Percentiles rank a stretch among this genome's conserved stretches.
Evolutionary conservation across 2,329 filamentous ascomycete genomes (phyloP).

Genomic region (Penicillium brevicompactum): DNA sequence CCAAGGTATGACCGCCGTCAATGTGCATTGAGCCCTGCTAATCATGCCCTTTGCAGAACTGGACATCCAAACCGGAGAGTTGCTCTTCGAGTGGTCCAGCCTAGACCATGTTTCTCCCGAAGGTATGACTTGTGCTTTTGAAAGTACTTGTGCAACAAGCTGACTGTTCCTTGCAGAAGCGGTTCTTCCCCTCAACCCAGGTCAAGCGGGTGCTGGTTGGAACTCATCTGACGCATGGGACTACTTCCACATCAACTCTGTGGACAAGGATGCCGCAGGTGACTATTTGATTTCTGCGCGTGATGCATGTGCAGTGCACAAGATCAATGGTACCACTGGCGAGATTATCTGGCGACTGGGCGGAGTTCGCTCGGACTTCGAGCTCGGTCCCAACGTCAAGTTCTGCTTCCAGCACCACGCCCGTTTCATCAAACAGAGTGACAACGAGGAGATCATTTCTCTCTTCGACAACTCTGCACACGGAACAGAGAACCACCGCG

Average conservation of each 20-base stretch:
- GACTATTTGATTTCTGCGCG: slow-evolving; percentile 54
- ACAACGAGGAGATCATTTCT: slow-evolving; percentile 53
- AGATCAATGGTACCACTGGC: slow-evolving; percentile 49
- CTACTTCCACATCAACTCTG: slow-evolving; percentile 54
- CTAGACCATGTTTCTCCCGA: slow-evolving; percentile 58
- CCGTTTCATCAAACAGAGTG: slow-evolving; percentile 49
- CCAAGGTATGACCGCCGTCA: slow-evolving; percentile 47
- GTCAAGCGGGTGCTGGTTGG: slow-evolving; percentile 43
- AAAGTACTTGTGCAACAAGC: not conserved
- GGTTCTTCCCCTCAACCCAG: slow-evolving; percentile 50
- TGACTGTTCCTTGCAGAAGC: slow-evolving; percentile 40
- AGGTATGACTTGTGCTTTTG: slow-evolving; percentile 38
- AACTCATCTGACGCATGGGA: slow-evolving; percentile 50
- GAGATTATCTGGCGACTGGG: slow-evolving; percentile 53
- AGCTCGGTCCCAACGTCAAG: slow-evolving; percentile 44
- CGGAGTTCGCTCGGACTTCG: slow-evolving; percentile 49
- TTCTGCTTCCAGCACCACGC: slow-evolving; percentile 57
- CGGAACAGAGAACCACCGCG: slow-evolving; percentile 36
- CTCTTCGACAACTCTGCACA: slow-evolving; percentile 59
- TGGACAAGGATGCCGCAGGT: slow-evolving; percentile 43
- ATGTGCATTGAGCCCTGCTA: not conserved
- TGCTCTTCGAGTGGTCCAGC: slow-evolving; percentile 63
- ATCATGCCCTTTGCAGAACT: slow-evolving; percentile 25
- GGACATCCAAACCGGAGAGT: slow-evolving; percentile 56
- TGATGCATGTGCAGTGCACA: slow-evolving; percentile 51